A percentile compares a stretch with the other conserved stretches of the same genome.
Conservation (phyloP, 2,329 filamentous ascomycete species). For the Hansfordia pulvinata region DNA sequence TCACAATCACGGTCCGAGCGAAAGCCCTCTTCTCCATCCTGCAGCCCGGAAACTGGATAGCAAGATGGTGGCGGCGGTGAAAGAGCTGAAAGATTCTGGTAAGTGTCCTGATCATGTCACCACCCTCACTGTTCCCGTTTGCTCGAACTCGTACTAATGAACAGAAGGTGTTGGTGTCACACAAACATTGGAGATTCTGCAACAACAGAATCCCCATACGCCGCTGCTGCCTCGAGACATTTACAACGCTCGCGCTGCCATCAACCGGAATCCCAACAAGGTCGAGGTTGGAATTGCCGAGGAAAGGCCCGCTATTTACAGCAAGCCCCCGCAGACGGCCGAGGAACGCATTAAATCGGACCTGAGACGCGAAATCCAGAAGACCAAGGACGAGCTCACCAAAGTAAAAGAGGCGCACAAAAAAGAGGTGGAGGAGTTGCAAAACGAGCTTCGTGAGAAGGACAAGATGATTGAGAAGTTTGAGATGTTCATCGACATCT, state of each 20-base stretch:
- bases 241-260: slow-evolving; percentile 53
- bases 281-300: slow-evolving; percentile 46
- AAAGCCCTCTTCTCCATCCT: slow-evolving; percentile 52
- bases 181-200: slow-evolving; percentile 52
- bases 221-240: slow-evolving; percentile 51
- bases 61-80: slow-evolving; percentile 55
- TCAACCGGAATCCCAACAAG: slow-evolving; percentile 51
- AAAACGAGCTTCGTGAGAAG: slow-evolving; percentile 47
- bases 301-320: slow-evolving; percentile 50
- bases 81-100: slow-evolving; percentile 53
- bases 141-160: slow-evolving; percentile 20
- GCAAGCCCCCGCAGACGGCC: slow-evolving; percentile 47
- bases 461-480: slow-evolving; percentile 49
- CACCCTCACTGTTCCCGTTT: slow-evolving; percentile 2
- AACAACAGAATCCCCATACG: slow-evolving; percentile 49
- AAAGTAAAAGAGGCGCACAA: slow-evolving; percentile 40
- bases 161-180: slow-evolving; percentile 52
- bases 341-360: slow-evolving; percentile 52
- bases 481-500: slow-evolving; percentile 59
- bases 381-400: slow-evolving; percentile 40
- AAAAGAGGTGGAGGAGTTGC: slow-evolving; percentile 44
- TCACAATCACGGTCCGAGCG: slow-evolving; percentile 54
- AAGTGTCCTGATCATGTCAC: slow-evolving; percentile 16
- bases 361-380: slow-evolving; percentile 44
- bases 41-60: slow-evolving; percentile 53